phyloP scores from a whole-genome alignment of 2,329 filamentous ascomycete species.

The Fusarium drepaniforme region DNA sequence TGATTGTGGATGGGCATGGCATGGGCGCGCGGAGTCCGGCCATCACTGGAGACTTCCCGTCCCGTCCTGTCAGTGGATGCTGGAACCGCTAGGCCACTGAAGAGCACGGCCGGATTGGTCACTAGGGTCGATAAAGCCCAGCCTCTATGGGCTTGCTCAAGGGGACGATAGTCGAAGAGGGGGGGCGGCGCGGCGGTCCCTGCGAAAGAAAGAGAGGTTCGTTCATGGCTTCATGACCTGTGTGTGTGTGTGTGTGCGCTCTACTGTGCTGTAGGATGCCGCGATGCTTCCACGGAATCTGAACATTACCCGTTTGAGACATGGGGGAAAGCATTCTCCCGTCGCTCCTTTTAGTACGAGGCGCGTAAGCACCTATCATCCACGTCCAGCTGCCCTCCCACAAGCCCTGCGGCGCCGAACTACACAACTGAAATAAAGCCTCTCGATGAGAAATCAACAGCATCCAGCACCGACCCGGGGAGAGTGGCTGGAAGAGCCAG shows the following conservation, averaged over 20 bases:
- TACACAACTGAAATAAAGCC: constrained; percentile 18
- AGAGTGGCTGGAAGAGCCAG: constrained; percentile 26
- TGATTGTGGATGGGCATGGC: background rate
- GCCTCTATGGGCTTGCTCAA: constrained; percentile 17
- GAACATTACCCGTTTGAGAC: constrained; percentile 15
- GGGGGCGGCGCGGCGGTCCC: background rate
- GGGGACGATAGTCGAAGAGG: constrained; percentile 2
- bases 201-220: background rate
- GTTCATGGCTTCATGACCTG: background rate
- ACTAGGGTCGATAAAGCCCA: constrained; percentile 35
- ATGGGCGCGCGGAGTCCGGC: constrained; percentile 13
- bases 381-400: constrained; percentile 15
- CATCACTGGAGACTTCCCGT: constrained; percentile 37
- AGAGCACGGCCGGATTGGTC: constrained; percentile 30
- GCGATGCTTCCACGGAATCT: constrained; percentile 9
- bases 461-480: background rate
- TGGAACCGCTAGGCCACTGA: constrained; percentile 10
- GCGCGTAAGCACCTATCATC: constrained; percentile 18
- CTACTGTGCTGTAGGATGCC: background rate
- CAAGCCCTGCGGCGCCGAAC: constrained; percentile 9
- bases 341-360: constrained; percentile 9
- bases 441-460: constrained; percentile 6
- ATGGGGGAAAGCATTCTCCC: constrained; percentile 4
- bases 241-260: background rate
- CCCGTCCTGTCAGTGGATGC: constrained; percentile 35